A percentile compares a stretch with the other conserved stretches of the same genome.
These are phyloP conservation scores for Sicyos baderoa DNA, from an alignment of 306 rosid genomes.

Conservation along the genomic window DNA sequence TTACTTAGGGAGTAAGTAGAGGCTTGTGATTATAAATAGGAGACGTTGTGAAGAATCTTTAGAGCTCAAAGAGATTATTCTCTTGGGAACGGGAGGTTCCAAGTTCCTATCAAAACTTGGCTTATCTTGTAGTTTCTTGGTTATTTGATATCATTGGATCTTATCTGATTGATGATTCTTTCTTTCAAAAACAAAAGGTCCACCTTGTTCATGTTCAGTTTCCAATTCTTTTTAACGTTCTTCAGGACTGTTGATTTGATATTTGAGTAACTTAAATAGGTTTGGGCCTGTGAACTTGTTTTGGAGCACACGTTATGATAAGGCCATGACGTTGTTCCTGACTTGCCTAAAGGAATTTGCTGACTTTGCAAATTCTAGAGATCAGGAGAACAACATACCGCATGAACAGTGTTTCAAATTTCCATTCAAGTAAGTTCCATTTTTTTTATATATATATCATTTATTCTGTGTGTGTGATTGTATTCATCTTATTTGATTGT, in stretches of 20 bases:
- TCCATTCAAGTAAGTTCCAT: constrained; percentile 73
- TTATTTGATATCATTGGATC: too few species aligned
- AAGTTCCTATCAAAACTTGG: too few species aligned
- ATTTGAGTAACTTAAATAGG: constrained; percentile 32
- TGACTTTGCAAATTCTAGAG: constrained; percentile 80
- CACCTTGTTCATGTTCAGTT: constrained; percentile 9
- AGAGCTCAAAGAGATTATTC: too few species aligned
- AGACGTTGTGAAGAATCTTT: too few species aligned
- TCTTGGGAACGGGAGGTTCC: too few species aligned
- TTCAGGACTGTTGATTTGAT: constrained; percentile 22
- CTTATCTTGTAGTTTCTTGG: too few species aligned
- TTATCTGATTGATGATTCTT: not conserved
- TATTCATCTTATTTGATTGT: not conserved
- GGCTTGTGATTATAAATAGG: too few species aligned
- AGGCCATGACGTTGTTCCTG: constrained; percentile 80
- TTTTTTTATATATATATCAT: not conserved
- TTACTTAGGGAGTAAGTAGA: too few species aligned
- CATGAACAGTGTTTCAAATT: constrained; percentile 80
- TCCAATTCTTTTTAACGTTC: not conserved
- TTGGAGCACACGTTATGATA: constrained; percentile 98
- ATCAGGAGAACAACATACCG: constrained; percentile 87
- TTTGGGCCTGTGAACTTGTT: constrained; percentile 97
- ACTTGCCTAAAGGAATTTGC: constrained; percentile 90
- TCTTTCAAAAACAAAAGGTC: not conserved
- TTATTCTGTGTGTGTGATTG: not conserved